phyloP scores from a whole-genome alignment of 805 yeast genomes.

The Pichia cabralensis region DNA sequence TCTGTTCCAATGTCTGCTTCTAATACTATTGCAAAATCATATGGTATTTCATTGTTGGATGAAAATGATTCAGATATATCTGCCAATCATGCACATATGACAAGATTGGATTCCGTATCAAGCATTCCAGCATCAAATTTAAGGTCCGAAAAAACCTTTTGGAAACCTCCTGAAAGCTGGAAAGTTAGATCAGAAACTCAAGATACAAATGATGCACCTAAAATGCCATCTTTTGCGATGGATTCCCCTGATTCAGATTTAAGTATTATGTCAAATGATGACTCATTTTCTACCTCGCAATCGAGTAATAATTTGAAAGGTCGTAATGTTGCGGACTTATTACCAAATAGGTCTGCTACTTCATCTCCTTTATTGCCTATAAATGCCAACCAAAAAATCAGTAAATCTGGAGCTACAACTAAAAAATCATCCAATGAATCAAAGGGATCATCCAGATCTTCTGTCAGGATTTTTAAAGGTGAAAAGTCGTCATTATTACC shows the following conservation, averaged over 20 bases:
- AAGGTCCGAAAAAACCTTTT: conserved; percentile 19
- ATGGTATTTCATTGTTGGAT: conserved; percentile 19
- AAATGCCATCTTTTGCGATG: no score
- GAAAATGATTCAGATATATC: conserved; percentile 14
- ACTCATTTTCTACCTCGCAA: not conserved
- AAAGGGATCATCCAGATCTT: conserved; percentile 24
- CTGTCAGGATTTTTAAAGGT: conserved; percentile 65
- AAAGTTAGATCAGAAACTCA: conserved; percentile 33
- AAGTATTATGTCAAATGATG: not conserved
- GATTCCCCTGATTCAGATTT: no score
- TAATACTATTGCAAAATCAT: conserved; percentile 9
- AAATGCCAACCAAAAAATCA: no score
- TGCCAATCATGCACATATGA: conserved; percentile 14
- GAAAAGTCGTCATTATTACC: conserved; percentile 76
- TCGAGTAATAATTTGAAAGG: no score
- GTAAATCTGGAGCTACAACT: no score
- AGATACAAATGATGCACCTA: no score
- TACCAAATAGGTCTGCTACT: no score
- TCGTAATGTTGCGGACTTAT: no score
- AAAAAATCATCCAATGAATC: conserved; percentile 17
- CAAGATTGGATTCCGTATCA: conserved; percentile 17
- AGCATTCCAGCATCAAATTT: conserved; percentile 10
- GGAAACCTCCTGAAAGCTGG: conserved; percentile 58
- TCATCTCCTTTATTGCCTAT: no score
- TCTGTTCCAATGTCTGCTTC: conserved; percentile 11